Evolutionary conservation across 2,329 filamentous ascomycete species (phyloP), one percentile per base, ranked within the genome.

Genomic region (Ascochyta viciae-villosae): DNA sequence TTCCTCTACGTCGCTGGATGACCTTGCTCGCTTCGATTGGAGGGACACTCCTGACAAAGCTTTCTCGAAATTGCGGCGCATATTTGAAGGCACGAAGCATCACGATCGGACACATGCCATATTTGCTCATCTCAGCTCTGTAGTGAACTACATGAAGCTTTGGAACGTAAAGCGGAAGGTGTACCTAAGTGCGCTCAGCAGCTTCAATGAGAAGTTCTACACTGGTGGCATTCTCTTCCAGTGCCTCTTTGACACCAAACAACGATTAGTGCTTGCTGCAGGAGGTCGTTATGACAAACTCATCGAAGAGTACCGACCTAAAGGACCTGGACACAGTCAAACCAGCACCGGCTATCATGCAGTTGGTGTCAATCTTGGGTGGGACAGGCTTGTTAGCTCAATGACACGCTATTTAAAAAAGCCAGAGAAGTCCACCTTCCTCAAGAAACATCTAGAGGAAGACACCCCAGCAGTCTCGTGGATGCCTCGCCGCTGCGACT

Each of bases 271-370:
- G 0, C 92, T 98, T 69, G 95, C 94, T 6, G 95, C 93, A 29
- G 95, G 96, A 46, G 95, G 95, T 2, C 87, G 95, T 44, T 99
- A 99, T 72, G 96, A 99, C 73, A 87, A 87, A 43, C 80, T 99
- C 19, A 94, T 99, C 62, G 87, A 88, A 71, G 90, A 96, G 58
- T 90, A 96, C 69, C 85, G 88, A 8, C 90, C 90, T 5, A 89
- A 87, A 61, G 84, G 87, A 38, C 82, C 86, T 37, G 83, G 82
- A 23, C 84, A 84, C 41, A 61, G 53, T 80, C 84, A 71, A 19
- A 49, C 63, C 7, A 61, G 58, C 8, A 58, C 58, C 2, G 63
- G 75, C 3, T 86, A 87, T 19, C 91, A 96, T 71, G 94, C 92
- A 5, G 95, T 98, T 10, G 95, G 96, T 1, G 94, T 98, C 71